phyloP scores from a whole-genome alignment of 495 filamentous ascomycete genomes.

The Margaritispora aquatica region DNA sequence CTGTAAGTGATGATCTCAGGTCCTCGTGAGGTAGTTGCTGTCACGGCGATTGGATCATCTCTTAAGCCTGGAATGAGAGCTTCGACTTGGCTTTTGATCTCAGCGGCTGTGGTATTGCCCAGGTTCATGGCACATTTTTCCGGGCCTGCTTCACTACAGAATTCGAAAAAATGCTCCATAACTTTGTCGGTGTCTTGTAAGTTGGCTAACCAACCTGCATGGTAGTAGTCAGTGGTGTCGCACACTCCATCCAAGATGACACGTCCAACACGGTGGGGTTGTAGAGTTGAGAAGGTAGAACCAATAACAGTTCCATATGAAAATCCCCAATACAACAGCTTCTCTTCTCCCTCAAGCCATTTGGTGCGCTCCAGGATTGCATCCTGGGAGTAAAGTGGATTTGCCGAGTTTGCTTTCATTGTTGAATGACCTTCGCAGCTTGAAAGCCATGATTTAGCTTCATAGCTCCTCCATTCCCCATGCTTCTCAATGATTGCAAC shows the following conservation, averaged over 20 bases:
- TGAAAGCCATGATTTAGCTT: slow-evolving; percentile 4
- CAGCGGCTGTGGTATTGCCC: background rate
- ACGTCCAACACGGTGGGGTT: slow-evolving; percentile 36
- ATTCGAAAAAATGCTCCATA: slow-evolving; percentile 37
- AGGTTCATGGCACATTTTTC: slow-evolving; percentile 29
- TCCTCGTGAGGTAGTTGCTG: background rate
- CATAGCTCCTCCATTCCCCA: slow-evolving; percentile 25
- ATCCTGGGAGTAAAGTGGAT: background rate
- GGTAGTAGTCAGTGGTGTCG: slow-evolving; percentile 39
- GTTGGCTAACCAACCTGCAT: background rate
- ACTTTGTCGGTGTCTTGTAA: slow-evolving; percentile 7
- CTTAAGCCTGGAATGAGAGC: background rate
- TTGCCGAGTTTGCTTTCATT: background rate
- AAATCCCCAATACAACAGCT: slow-evolving; percentile 54
- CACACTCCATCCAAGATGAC: slow-evolving; percentile 43
- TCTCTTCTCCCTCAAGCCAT: slow-evolving; percentile 10
- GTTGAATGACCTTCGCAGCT: background rate
- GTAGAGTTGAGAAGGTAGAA: slow-evolving; percentile 43
- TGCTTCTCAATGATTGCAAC: slow-evolving; percentile 41
- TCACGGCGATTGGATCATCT: background rate
- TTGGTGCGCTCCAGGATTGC: background rate
- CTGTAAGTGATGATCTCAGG: slow-evolving; percentile 10
- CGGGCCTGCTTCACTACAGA: slow-evolving; percentile 45
- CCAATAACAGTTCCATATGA: slow-evolving; percentile 63
- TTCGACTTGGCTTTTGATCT: background rate